Evolutionary conservation across 2,329 filamentous ascomycete species (phyloP), one percentile per base, ranked within the genome.

Genomic region (Harringtonia aguacate): DNA sequence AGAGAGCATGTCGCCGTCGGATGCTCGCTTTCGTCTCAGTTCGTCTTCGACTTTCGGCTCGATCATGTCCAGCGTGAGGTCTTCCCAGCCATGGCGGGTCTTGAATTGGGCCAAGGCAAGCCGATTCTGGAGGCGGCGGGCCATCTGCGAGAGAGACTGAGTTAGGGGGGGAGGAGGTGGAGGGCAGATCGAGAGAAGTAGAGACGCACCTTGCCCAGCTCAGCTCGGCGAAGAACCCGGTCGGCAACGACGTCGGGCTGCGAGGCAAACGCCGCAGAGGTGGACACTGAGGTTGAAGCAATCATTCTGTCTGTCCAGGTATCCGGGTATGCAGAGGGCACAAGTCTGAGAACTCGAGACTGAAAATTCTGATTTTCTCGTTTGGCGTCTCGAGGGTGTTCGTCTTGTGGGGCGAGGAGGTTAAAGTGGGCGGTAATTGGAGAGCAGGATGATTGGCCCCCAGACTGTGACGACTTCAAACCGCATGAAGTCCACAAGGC

Each of bases 81-180:
- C 86, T 65, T 95, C 84, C 81, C 88, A 94, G 61, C 89, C 89
- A 68, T 94, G 84, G 66, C 94, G 88, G 53, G 92, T 88, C 69
- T 97, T 97, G 75, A 95, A 92, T 64, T 94, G 92, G 60, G 92
- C 92, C 51, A 97, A 79, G 47, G 92, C 90, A 48, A 98, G 79
- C 51, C 90, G 86, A 69, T 94, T 88, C 67, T 97, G 88, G 44
- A 98, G 73, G 58, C 84, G 85, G 61, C 90, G 77, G 55, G 89
- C 92, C 70, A 98, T 94, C 92, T 97, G 42, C 29, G 34, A 29
- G 39, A 41, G 38, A 39, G 31, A 24, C 46, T n/a, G 18, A 7
- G 29, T 36, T 33, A 18, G 34, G 20, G n/a, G 15, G 27, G 34
- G 34, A 20, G n/a, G 28, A n/a, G 17, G 14, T 28, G 30, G 33